phyloP scores from a whole-genome alignment of 768 basidiomycete species.

The Floccularia luteovirens region DNA sequence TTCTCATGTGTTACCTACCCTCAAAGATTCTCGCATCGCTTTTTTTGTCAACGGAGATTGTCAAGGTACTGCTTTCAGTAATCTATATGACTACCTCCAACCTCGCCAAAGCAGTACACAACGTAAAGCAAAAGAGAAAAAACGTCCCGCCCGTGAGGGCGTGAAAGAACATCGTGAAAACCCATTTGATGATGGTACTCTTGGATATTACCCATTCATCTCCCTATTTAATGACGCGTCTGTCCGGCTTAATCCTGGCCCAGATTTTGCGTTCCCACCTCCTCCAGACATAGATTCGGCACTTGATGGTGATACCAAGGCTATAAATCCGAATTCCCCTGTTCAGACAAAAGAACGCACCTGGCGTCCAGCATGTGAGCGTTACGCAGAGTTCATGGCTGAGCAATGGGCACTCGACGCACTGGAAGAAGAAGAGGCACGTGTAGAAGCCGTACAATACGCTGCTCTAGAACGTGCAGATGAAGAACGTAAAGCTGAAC shows the following conservation, averaged over 20 bases:
- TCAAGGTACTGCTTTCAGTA: constrained; percentile 77
- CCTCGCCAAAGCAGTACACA: constrained; percentile 57
- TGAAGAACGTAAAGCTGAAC: constrained; percentile 42
- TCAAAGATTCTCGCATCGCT: constrained; percentile 66
- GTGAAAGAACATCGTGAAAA: constrained; percentile 77
- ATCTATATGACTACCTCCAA: constrained; percentile 86
- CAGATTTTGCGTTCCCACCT: constrained; percentile 75
- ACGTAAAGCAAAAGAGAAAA: constrained; percentile 59
- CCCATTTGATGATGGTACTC: constrained; percentile 85
- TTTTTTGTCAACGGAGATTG: constrained; percentile 92
- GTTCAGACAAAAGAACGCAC: too few species aligned
- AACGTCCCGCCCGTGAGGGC: constrained; percentile 53
- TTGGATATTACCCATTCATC: constrained; percentile 95
- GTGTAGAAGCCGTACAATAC: constrained; percentile 28
- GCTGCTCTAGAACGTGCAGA: constrained; percentile 33
- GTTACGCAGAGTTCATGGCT: constrained; percentile 77
- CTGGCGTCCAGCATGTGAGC: constrained; percentile 79
- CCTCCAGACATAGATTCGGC: constrained; percentile 69
- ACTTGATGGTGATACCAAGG: constrained; percentile 29
- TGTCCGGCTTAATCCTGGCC: constrained; percentile 83
- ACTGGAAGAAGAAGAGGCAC: constrained; percentile 68
- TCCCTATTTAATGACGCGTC: constrained; percentile 89
- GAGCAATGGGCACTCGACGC: constrained; percentile 78
- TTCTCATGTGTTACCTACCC: constrained; percentile 61
- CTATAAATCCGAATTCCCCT: constrained; percentile 8